A percentile compares a stretch with the other conserved stretches of the same genome.
Evolutionary conservation across 2,329 filamentous ascomycete genomes (phyloP).

Genomic region (Ceratocystis huliohia): DNA sequence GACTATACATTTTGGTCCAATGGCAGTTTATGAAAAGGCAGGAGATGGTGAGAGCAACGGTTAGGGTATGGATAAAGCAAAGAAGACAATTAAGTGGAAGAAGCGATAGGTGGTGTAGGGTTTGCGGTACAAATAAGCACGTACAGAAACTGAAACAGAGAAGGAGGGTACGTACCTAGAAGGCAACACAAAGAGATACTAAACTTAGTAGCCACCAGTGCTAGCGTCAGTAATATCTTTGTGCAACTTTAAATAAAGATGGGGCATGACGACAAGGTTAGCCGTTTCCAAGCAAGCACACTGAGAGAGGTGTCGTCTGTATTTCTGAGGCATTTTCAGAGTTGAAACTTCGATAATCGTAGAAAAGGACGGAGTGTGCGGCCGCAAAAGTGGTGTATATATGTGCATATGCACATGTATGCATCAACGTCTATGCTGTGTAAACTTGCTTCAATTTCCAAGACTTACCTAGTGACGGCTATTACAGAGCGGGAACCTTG

Average conservation of each 20-base stretch:
- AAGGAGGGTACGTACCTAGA: constrained; percentile 2
- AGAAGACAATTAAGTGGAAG: neutral
- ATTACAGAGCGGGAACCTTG: too few species aligned
- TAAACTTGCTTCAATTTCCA: neutral
- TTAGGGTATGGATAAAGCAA: neutral
- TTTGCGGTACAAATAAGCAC: neutral
- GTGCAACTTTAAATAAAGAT: constrained; percentile 11
- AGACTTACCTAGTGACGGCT: neutral
- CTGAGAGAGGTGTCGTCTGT: neutral
- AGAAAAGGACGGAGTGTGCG: too few species aligned
- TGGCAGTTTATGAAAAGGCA: neutral
- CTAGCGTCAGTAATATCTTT: constrained; percentile 6
- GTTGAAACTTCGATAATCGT: too few species aligned
- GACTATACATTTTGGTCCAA: too few species aligned
- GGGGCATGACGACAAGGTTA: neutral
- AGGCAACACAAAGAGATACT: constrained; percentile 3
- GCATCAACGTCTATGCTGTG: neutral
- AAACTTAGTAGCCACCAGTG: neutral
- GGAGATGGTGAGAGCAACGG: neutral
- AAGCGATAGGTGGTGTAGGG: neutral
- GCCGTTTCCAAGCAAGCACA: neutral
- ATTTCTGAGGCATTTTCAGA: too few species aligned
- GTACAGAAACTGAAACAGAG: neutral
- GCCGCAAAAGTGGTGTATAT: too few species aligned
- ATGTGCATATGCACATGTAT: neutral